Percentiles rank a stretch among this genome's conserved stretches.
These are phyloP conservation scores for Phytophthora cactorum DNA, from an alignment of 352 stramenopile genomes.

Conservation along the genomic window DNA sequence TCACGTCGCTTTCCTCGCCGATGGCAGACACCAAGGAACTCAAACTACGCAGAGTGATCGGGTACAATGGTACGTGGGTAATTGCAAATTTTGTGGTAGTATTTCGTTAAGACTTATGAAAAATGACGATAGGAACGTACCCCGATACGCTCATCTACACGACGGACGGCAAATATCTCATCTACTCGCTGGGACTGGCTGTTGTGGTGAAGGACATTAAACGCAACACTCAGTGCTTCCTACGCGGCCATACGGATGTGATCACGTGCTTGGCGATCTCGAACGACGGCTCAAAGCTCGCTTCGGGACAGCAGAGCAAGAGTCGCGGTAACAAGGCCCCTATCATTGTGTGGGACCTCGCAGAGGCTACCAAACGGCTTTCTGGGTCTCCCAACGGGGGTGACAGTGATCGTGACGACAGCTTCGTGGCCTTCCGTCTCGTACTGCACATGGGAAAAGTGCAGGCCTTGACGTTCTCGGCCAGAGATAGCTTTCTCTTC, in stretches of 20 bases:
- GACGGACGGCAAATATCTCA: conserved; percentile 77
- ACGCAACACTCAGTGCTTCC: conserved; percentile 84
- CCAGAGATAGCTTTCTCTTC: conserved; percentile 88
- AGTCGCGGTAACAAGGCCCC: conserved; percentile 95
- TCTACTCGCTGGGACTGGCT: conserved; percentile 88
- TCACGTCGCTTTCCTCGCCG: conserved; percentile 8
- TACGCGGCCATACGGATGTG: conserved; percentile 93
- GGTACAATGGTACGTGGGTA: conserved; percentile 71
- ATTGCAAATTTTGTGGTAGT: too few relatives aligned
- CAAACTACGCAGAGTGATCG: conserved; percentile 78
- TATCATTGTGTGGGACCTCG: conserved; percentile 96
- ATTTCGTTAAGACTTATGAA: not conserved
- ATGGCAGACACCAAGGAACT: conserved; percentile 82
- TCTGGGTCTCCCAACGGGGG: conserved; percentile 66
- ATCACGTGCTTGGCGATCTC: conserved; percentile 94
- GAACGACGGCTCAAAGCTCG: conserved; percentile 89
- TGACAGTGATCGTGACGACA: conserved; percentile 37
- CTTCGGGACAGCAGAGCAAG: conserved; percentile 91
- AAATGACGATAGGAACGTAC: conserved; percentile 45
- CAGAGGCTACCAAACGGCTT: conserved; percentile 77
- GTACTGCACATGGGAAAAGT: conserved; percentile 96
- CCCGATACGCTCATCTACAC: conserved; percentile 83
- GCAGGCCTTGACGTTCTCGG: conserved; percentile 93
- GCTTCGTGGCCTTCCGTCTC: conserved; percentile 90
- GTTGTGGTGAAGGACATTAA: conserved; percentile 87